A percentile compares a stretch with the other conserved stretches of the same genome.
Conservation (phyloP, 768 basidiomycete species). For the Amanita pallidorosea region DNA sequence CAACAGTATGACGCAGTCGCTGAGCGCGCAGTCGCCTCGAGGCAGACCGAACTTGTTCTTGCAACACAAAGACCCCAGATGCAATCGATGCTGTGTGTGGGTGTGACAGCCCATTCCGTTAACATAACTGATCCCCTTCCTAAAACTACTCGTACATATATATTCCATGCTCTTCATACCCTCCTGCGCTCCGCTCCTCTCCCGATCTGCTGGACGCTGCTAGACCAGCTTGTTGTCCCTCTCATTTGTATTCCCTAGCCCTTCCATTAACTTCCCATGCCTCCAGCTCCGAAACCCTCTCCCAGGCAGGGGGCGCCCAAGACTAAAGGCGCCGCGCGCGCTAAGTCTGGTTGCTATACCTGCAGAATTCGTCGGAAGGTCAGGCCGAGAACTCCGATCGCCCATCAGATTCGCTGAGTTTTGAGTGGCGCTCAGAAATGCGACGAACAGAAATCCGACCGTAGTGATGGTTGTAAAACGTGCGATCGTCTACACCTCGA, state of each 20-base stretch:
- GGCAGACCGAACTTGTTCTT: not conserved
- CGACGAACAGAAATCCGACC: constrained; percentile 57
- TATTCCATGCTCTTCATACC: constrained; percentile 16
- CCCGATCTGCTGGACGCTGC: constrained; percentile 3
- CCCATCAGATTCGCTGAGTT: constrained; percentile 9
- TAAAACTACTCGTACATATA: constrained; percentile 20
- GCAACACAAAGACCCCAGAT: constrained; percentile 3
- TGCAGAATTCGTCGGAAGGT: constrained; percentile 84
- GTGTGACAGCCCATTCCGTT: constrained; percentile 5
- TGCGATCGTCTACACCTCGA: constrained; percentile 74
- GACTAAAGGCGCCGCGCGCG: constrained; percentile 72
- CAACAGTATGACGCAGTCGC: not conserved
- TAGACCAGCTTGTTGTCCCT: not conserved
- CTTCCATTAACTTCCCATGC: constrained; percentile 17
- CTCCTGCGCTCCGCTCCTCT: constrained; percentile 11
- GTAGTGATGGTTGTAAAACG: constrained; percentile 62
- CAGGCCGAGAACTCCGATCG: constrained; percentile 12
- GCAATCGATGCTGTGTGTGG: not conserved
- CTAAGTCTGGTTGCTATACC: constrained; percentile 85
- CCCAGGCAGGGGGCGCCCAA: constrained; percentile 47
- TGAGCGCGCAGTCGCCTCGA: not conserved
- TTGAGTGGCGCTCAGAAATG: constrained; percentile 51
- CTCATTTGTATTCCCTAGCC: constrained; percentile 4
- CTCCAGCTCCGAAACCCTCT: constrained; percentile 31
- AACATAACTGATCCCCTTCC: constrained; percentile 8